Evolutionary conservation across 768 basidiomycete genomes (phyloP), one percentile per base, ranked within the genome.

Genomic region (Trametes coccinea): DNA sequence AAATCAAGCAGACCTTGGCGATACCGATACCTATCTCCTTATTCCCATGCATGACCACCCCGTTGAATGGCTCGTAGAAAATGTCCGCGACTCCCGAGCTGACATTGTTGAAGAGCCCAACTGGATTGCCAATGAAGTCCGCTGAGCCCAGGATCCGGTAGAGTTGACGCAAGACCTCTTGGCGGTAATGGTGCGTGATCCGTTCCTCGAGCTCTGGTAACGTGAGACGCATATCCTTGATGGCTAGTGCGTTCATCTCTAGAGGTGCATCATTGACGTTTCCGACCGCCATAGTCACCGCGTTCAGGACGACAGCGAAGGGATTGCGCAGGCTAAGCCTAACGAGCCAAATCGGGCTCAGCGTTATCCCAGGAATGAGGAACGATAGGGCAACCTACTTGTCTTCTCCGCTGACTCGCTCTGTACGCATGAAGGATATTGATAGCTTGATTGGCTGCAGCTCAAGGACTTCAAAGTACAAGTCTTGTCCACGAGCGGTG

Each of bases 61-160:
- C 95, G 59, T 95, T 89, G 80, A 95, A 97, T 2, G 97, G 97
- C 73, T 98, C 96, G 66, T 98, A 97, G 80, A 99, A 98, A 66
- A 98, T 95, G 73, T 99, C 97, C 55, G 92, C 92, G 5, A 98
- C 92, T 10, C 97, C 97, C 31, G 95, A 97, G 70, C 93, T 96
- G 70, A 99, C 95, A 70, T 98, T 98, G 52, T 91, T 96, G 80
- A 99, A 98, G 46, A 99, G 81, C 9, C 97, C 97, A 47, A 98
- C 95, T 4, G 96, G 96, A 71, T 95, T 95, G 13, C 92, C 90
- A 62, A 92, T 90, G 76, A 98, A 96, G 75, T 98, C 96, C 0
- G 95, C 97, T 5, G 95, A 98, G n/a, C 97, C 96, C 13, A 99
- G 82, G 46, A 99, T 92, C 40, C 97, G 89, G 74, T 98, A 98